A percentile compares a stretch with the other conserved stretches of the same genome.
These are phyloP conservation scores for Clausena lansium DNA, from an alignment of 345 rosid species.

Conservation along the genomic window DNA sequence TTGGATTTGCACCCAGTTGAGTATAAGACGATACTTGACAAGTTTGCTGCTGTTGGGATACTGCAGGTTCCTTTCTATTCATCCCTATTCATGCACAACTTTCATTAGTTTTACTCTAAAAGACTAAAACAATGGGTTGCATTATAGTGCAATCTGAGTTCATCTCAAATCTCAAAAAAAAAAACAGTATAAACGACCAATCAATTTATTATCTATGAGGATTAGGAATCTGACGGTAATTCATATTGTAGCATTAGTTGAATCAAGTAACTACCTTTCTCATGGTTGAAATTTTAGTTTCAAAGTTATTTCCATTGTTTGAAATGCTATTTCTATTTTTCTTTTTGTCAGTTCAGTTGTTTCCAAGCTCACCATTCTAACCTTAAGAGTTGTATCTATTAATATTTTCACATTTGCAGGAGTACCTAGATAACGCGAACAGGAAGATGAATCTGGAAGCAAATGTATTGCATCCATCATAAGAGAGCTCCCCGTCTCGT, in stretches of 20 bases:
- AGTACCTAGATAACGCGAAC: conserved; percentile 62
- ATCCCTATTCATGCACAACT: background rate
- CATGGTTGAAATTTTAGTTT: background rate
- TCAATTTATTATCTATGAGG: background rate
- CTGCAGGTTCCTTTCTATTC: conserved; percentile 62
- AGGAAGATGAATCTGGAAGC: conserved; percentile 35
- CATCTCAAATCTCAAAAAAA: background rate
- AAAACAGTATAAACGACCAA: background rate
- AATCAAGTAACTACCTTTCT: background rate
- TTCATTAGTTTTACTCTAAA: conserved; percentile 4
- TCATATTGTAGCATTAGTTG: background rate
- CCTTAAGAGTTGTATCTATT: background rate
- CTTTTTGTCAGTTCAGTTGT: background rate
- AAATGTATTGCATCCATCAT: background rate
- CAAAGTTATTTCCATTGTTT: background rate
- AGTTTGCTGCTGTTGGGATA: conserved; percentile 87
- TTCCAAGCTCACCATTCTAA: background rate
- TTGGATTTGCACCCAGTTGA: conserved; percentile 53
- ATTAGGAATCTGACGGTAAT: background rate
- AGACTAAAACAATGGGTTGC: background rate
- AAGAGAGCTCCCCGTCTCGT: background rate
- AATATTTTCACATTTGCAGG: conserved; percentile 41
- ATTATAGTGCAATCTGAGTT: background rate
- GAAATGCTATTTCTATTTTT: background rate
- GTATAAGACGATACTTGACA: conserved; percentile 64